phyloP scores from a whole-genome alignment of 2,329 filamentous ascomycete species.

The Phyllosticta paracitricarpa region DNA sequence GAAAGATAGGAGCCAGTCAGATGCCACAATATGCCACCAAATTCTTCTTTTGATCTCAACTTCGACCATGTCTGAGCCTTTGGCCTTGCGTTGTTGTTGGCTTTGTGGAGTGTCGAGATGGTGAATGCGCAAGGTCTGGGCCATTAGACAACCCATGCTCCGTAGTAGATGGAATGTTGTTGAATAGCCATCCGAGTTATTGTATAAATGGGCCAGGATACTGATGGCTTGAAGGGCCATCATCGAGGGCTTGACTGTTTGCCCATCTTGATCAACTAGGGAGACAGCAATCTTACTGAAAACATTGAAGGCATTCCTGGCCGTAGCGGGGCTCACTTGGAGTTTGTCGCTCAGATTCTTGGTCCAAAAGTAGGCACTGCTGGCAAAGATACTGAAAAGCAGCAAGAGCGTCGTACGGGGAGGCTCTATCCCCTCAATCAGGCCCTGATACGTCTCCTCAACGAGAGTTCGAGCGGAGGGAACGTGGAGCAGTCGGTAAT shows the following conservation, averaged over 20 bases:
- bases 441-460: neutral
- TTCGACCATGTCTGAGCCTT: conserved; percentile 16
- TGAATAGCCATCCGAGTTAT: conserved; percentile 28
- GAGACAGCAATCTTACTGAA: neutral
- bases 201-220: conserved; percentile 23
- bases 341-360: neutral
- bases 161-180: conserved; percentile 23
- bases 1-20: conserved; percentile 23
- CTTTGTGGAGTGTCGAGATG: conserved; percentile 12
- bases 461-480: neutral
- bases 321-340: neutral
- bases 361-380: conserved; percentile 24
- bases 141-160: conserved; percentile 21
- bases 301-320: neutral
- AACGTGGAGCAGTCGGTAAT: neutral
- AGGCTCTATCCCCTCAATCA: neutral
- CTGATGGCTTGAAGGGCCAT: conserved; percentile 30
- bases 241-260: conserved; percentile 16
- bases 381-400: conserved; percentile 25
- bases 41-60: conserved; percentile 29
- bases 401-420: conserved; percentile 15
- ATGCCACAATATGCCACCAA: conserved; percentile 32
- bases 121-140: conserved; percentile 15
- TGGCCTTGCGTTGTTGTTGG: neutral
- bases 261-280: neutral